A percentile compares a stretch with the other conserved stretches of the same genome.
Conservation (phyloP, 148 eudicot species). For the Bassia scoparia region DNA sequence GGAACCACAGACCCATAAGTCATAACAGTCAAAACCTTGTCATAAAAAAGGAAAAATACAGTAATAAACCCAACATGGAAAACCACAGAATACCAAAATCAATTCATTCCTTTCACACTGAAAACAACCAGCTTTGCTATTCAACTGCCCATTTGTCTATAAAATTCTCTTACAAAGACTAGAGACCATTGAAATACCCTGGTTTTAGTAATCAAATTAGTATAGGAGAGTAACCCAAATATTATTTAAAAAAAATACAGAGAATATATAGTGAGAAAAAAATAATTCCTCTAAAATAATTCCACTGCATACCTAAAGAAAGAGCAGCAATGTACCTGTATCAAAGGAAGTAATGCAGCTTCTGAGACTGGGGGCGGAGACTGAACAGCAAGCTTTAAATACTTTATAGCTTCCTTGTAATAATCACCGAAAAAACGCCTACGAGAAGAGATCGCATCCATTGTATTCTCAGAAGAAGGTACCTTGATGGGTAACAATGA, state of each 20-base stretch:
- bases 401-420: slow-evolving; percentile 55
- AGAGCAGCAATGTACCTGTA: slow-evolving; percentile 46
- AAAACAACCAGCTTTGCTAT: too few relatives aligned
- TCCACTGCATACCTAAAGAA: not conserved
- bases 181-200: not conserved
- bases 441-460: slow-evolving; percentile 38
- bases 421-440: slow-evolving; percentile 35
- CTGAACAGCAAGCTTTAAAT: slow-evolving; percentile 54
- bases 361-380: slow-evolving; percentile 60
- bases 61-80: not conserved
- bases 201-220: not conserved
- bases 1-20: not conserved
- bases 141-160: not conserved
- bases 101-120: too few relatives aligned
- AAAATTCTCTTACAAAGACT: not conserved
- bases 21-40: not conserved
- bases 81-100: not conserved
- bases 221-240: not conserved
- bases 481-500: slow-evolving; percentile 55
- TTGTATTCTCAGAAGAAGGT: slow-evolving; percentile 39
- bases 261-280: not conserved
- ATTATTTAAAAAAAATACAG: not conserved
- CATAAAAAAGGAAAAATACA: not conserved
- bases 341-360: slow-evolving; percentile 62
- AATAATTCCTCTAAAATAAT: not conserved